Evolutionary conservation across 2,329 filamentous ascomycete species (phyloP), one percentile per base, ranked within the genome.

Genomic region (Cladosporium oxysporum): DNA sequence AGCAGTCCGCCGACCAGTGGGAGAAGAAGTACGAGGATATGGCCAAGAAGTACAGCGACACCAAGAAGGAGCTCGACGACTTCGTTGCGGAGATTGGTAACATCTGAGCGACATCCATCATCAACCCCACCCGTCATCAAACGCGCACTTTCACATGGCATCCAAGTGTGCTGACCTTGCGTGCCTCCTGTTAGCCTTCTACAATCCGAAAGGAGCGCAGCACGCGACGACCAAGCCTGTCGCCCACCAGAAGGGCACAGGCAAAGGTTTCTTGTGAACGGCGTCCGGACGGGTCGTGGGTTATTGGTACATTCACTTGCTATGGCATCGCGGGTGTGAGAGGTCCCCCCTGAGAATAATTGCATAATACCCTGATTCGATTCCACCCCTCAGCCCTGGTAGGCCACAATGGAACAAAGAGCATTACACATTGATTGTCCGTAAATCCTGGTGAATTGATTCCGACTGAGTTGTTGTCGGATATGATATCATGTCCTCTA

Each of bases 1-100:
- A 99, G 84, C 85, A 88, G 77, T 88, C 93, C 79, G 91, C 92
- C 76, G 93, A 97, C 82, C 88, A 93, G 81, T 97, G 93, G 93
- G 95, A 98, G 85, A 79, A 86, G 81, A 98, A 99, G 86, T 98
- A 96, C 84, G 95, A 98, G 83, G 94, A 98, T 81, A 96, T 97
- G 90, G 81, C 90, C 75, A 91, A 93, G 88, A 96, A 97, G 84
- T 91, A 96, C 85, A 83, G 83, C 72, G 80, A 85, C 66, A 86
- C 92, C 74, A 89, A 96, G 86, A 94, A 94, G 86, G 93, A 97
- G 80, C 84, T 97, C 77, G 89, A 96, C 77, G 91, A 94, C 72
- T 91, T 98, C 81, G 91, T 95, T 83, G 82, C 84, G 74, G 93
- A 97, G 83, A 93, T 98, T 82, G 90, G 90, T 85, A 95, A 92